These are phyloP conservation scores for Daldinia vernicosa DNA, from an alignment of 495 filamentous ascomycete genomes.

Conservation along the genomic window DNA sequence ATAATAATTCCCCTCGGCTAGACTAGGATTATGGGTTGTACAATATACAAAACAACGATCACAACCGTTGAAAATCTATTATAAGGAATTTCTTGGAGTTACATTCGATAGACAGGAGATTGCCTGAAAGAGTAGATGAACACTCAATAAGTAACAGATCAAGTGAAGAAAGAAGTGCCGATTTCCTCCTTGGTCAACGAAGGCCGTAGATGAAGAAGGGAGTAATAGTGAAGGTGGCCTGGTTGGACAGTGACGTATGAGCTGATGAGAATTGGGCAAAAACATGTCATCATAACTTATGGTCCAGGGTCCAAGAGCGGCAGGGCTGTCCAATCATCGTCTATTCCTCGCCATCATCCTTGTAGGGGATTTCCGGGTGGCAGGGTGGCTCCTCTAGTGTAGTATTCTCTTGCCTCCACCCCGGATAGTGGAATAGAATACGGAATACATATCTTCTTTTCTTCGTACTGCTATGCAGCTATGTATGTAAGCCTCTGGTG, in stretches of 20 bases:
- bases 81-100: constrained; percentile 7
- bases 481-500: too few relatives aligned
- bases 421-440: background rate
- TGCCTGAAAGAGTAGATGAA: constrained; percentile 11
- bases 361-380: background rate
- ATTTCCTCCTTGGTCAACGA: background rate
- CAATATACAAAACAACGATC: background rate
- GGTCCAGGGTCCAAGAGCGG: constrained; percentile 19
- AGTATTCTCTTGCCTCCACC: constrained; percentile 2
- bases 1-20: background rate
- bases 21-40: background rate
- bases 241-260: constrained; percentile 36
- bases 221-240: constrained; percentile 14
- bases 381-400: background rate
- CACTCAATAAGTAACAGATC: constrained; percentile 3
- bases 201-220: background rate
- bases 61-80: constrained; percentile 1
- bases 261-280: constrained; percentile 21
- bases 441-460: background rate
- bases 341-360: constrained; percentile 11
- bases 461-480: background rate
- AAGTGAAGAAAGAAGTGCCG: background rate
- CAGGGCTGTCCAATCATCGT: constrained; percentile 40
- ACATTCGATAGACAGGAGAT: constrained; percentile 27
- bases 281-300: constrained; percentile 38